Conservation (phyloP, 331 rosid genomes). For the Spiraea crenata region DNA sequence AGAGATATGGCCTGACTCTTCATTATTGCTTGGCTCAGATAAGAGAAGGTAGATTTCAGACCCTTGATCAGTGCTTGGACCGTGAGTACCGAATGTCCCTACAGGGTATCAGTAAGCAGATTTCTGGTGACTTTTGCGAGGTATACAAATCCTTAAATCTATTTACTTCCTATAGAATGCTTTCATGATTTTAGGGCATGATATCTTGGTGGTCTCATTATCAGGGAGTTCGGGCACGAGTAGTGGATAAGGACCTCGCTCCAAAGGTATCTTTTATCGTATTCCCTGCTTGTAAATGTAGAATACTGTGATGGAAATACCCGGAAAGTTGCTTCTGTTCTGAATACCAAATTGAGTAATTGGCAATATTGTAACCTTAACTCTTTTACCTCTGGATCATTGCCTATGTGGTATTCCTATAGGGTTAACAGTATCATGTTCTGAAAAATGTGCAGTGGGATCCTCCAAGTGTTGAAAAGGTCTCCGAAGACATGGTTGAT, state of each 20-base stretch:
- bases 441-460: conserved; percentile 66
- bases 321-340: background rate
- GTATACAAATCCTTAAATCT: conserved; percentile 30
- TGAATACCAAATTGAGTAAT: background rate
- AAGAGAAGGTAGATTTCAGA: conserved; percentile 80
- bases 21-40: conserved; percentile 42
- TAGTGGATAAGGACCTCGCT: conserved; percentile 76
- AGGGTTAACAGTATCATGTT: background rate
- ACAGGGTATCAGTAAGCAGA: conserved; percentile 51
- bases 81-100: conserved; percentile 83
- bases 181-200: background rate
- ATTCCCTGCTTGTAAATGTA: too few relatives aligned
- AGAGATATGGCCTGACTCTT: background rate
- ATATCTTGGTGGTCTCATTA: conserved; percentile 15
- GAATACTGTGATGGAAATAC: background rate
- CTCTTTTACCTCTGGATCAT: background rate
- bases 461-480: conserved; percentile 82
- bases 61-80: conserved; percentile 77
- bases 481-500: conserved; percentile 77
- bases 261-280: conserved; percentile 59
- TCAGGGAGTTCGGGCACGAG: conserved; percentile 83
- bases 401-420: background rate
- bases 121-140: conserved; percentile 83
- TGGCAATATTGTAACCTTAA: background rate
- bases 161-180: conserved; percentile 2